Conservation (phyloP, 2,329 filamentous ascomycete species). For the Aspergillus sp. region DNA sequence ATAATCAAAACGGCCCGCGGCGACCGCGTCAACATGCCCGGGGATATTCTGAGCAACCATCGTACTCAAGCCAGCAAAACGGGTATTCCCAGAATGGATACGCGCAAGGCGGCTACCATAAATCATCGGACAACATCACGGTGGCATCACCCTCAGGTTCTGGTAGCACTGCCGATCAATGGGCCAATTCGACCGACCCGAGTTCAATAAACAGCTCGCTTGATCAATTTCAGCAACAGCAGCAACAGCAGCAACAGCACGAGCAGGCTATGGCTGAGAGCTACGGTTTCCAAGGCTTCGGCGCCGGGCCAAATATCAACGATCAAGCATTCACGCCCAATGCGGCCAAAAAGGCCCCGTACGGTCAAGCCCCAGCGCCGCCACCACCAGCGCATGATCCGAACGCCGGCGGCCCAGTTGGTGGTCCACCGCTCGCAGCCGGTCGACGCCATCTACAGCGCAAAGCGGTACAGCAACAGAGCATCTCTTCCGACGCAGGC, state of each 20-base stretch:
- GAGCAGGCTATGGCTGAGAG: conserved; percentile 52
- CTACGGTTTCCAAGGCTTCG: conserved; percentile 63
- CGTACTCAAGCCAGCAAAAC: conserved; percentile 29
- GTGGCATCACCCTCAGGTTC: conserved; percentile 65
- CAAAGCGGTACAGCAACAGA: conserved; percentile 20
- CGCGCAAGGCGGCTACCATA: conserved; percentile 61
- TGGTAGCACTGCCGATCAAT: conserved; percentile 70
- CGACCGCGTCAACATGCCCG: conserved; percentile 35
- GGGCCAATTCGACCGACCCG: conserved; percentile 81
- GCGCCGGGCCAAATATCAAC: conserved; percentile 42
- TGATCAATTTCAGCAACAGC: conserved; percentile 64
- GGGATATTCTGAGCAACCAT: conserved; percentile 33
- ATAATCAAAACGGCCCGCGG: conserved; percentile 28
- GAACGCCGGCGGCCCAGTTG: conserved; percentile 26
- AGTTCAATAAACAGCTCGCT: conserved; percentile 93
- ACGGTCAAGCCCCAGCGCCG: conserved; percentile 14
- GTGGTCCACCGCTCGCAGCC: conserved; percentile 22
- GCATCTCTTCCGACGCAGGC: conserved; percentile 15
- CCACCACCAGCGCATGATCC: conserved; percentile 21
- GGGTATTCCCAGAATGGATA: conserved; percentile 26
- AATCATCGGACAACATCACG: conserved; percentile 83
- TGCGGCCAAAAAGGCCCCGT: conserved; percentile 14
- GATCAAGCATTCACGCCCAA: conserved; percentile 21
- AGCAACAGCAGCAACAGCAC: conserved; percentile 31
- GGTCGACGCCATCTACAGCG: conserved; percentile 21